Conservation (phyloP, 306 rosid species). For the Potentilla sterilis region DNA sequence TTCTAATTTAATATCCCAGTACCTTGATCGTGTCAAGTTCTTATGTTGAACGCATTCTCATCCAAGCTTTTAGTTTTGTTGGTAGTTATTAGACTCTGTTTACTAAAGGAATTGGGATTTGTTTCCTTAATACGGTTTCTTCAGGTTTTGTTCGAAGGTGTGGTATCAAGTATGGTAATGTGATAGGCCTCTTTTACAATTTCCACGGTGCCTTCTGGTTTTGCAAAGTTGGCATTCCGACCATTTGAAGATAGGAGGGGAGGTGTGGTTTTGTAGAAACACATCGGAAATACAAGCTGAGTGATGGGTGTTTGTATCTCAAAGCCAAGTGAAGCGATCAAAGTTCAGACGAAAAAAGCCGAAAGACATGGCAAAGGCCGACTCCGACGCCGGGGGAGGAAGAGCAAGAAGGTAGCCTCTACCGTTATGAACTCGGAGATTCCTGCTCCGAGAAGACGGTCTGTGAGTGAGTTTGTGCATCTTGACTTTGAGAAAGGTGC, state of each 20-base stretch:
- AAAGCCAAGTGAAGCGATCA: conserved; percentile 36
- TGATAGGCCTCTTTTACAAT: not conserved
- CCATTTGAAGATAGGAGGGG: not conserved
- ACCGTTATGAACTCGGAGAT: conserved; percentile 15
- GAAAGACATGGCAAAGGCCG: conserved; percentile 39
- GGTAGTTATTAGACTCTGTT: not conserved
- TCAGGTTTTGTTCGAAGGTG: conserved; percentile 34
- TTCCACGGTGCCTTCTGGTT: not conserved
- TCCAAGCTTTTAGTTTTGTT: not conserved
- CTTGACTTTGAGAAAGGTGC: conserved; percentile 62
- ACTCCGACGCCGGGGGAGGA: conserved; percentile 40
- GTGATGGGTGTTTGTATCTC: conserved; percentile 78
- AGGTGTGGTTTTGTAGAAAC: conserved; percentile 10
- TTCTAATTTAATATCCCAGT: not conserved
- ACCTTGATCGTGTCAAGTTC: not conserved
- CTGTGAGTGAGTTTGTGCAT: conserved; percentile 56
- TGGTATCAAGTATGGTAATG: conserved; percentile 10
- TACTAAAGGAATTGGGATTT: not conserved
- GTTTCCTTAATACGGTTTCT: conserved; percentile 4
- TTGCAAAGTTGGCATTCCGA: not conserved
- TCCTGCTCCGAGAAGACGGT: conserved; percentile 33
- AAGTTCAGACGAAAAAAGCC: conserved; percentile 22
- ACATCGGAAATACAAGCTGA: conserved; percentile 1
- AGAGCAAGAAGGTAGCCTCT: conserved; percentile 23
- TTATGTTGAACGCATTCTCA: not conserved